Evolutionary conservation across 1,139 yeast genomes (phyloP).

Genomic region (Zygosaccharomyces sapae): DNA sequence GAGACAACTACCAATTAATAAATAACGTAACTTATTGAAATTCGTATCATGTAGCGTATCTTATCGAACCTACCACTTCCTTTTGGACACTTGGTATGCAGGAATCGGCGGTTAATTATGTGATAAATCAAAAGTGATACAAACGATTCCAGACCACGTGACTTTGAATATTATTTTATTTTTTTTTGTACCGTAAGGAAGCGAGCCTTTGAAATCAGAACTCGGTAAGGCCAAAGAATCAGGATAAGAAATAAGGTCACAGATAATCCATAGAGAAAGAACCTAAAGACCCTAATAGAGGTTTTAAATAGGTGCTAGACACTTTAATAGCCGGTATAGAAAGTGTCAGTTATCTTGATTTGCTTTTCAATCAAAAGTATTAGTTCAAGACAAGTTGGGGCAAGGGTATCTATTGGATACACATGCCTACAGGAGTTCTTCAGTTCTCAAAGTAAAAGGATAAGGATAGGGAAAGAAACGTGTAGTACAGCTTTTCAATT

Average conservation of each 20-base stretch:
- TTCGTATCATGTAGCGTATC: too few species aligned
- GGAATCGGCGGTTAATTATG: too few species aligned
- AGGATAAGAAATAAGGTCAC: neutral
- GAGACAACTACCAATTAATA: too few species aligned
- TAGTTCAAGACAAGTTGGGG: neutral
- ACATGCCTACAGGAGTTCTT: slow-evolving; percentile 2
- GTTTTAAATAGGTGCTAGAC: neutral
- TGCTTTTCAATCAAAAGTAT: neutral
- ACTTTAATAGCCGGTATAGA: neutral
- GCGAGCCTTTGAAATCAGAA: neutral
- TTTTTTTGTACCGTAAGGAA: slow-evolving; percentile 1
- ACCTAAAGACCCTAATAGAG: neutral
- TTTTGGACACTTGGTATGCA: too few species aligned
- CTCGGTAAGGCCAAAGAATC: neutral
- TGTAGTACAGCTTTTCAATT: neutral
- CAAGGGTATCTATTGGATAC: slow-evolving; percentile 1
- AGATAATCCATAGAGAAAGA: neutral
- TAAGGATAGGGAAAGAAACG: neutral
- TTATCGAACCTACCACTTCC: too few species aligned
- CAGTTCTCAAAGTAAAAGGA: neutral
- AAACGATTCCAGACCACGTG: neutral
- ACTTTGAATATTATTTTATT: neutral
- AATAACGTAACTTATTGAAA: too few species aligned
- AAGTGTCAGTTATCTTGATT: neutral
- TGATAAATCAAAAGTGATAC: too few species aligned